A percentile compares a stretch with the other conserved stretches of the same genome.
phyloP scores from a whole-genome alignment of 2,329 filamentous ascomycete genomes.

The Cucurbitaria berberidis region DNA sequence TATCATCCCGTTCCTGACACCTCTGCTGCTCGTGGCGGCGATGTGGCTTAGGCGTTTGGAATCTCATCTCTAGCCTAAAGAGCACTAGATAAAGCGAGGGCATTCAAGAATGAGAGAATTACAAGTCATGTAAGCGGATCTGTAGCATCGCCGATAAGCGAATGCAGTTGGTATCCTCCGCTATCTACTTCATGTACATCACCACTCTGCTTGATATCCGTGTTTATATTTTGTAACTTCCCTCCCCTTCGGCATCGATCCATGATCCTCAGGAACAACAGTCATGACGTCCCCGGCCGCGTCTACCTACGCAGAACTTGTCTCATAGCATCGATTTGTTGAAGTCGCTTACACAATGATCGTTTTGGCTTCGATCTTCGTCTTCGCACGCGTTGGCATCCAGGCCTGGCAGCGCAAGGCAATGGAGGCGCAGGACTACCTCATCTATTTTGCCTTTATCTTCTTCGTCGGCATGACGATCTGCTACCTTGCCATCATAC shows the following conservation, averaged over 20 bases:
- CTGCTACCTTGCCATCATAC: constrained; percentile 44
- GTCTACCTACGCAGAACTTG: constrained; percentile 4
- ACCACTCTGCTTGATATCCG: background rate
- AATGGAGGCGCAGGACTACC: constrained; percentile 9
- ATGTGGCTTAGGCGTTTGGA: too few relatives aligned
- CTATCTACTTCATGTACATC: too few relatives aligned
- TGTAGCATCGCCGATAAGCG: too few relatives aligned
- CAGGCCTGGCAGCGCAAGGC: constrained; percentile 6
- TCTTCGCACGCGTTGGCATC: constrained; percentile 10
- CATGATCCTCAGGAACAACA: background rate
- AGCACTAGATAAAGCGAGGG: too few relatives aligned
- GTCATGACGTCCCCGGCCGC: background rate
- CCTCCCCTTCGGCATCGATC: background rate
- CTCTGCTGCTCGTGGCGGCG: too few relatives aligned
- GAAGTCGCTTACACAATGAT: constrained; percentile 4
- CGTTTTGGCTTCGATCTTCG: constrained; percentile 11
- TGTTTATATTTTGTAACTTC: background rate
- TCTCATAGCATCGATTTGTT: constrained; percentile 2
- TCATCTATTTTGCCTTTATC: constrained; percentile 32
- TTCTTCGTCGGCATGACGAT: constrained; percentile 31
- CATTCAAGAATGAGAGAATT: too few relatives aligned
- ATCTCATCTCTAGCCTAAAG: too few relatives aligned
- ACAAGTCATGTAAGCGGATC: too few relatives aligned
- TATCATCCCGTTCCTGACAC: too few relatives aligned
- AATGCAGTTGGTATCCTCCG: too few relatives aligned